These are phyloP conservation scores for Irpex rosettiformis DNA, from an alignment of 1,284 basidiomycete species.

Conservation along the genomic window DNA sequence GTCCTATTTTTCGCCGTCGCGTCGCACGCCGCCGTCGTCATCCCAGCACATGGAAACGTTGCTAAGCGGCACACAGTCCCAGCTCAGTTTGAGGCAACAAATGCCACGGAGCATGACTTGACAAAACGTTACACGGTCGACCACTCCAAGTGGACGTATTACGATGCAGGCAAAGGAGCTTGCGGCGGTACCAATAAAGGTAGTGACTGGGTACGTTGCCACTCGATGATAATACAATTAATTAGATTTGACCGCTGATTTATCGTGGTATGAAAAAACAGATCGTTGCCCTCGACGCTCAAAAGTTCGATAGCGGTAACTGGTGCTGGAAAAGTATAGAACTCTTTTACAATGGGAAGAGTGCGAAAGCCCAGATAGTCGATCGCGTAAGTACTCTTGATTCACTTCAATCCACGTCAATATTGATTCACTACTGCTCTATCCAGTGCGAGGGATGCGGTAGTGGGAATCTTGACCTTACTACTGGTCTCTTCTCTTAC, in stretches of 20 bases:
- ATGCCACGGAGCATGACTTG: background rate
- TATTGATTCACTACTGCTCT: background rate
- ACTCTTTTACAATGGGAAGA: constrained; percentile 15
- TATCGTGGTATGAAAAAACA: background rate
- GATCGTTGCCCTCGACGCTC: background rate
- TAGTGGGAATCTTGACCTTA: constrained; percentile 45
- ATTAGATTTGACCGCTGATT: background rate
- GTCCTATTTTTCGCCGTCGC: background rate
- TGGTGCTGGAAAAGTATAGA: constrained; percentile 16
- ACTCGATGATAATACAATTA: background rate
- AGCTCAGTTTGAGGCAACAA: background rate
- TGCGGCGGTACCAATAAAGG: constrained; percentile 14
- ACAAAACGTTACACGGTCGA: constrained; percentile 12
- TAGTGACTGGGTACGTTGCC: constrained; percentile 5
- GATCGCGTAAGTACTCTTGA: constrained; percentile 14
- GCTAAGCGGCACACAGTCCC: background rate
- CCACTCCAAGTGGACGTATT: constrained; percentile 18
- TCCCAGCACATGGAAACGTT: background rate
- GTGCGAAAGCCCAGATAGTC: constrained; percentile 15
- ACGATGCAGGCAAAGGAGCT: constrained; percentile 11
- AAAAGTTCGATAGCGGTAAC: constrained; percentile 16
- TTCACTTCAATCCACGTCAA: background rate
- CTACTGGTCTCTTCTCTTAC: constrained; percentile 41
- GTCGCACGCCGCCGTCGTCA: background rate
- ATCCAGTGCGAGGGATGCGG: constrained; percentile 37